These are phyloP conservation scores for Aureobasidium sp. DNA, from an alignment of 2,329 filamentous ascomycete genomes.

Conservation along the genomic window DNA sequence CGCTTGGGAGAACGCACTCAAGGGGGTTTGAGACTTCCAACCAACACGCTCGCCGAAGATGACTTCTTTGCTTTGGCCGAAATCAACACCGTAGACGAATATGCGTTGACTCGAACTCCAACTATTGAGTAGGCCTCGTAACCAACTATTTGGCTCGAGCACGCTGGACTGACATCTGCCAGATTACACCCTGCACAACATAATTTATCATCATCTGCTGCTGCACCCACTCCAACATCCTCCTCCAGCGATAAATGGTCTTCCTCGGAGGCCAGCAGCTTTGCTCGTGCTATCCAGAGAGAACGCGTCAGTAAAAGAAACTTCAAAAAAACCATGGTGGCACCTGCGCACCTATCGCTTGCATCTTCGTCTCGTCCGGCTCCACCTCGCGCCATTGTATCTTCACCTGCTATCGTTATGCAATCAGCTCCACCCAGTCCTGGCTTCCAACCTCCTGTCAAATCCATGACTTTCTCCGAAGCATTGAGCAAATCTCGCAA, in stretches of 20 bases:
- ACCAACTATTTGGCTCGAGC: background rate
- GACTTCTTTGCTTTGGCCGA: background rate
- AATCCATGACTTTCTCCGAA: conserved; percentile 8
- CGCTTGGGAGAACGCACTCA: conserved; percentile 11
- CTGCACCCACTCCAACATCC: background rate
- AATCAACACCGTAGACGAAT: background rate
- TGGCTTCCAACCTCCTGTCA: background rate
- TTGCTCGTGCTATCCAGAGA: background rate
- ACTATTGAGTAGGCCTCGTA: background rate
- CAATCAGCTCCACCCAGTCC: background rate
- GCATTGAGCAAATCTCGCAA: background rate
- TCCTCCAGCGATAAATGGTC: background rate
- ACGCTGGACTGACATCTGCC: background rate
- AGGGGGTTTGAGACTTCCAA: background rate
- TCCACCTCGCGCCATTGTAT: background rate
- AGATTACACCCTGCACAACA: conserved; percentile 6
- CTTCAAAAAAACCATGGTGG: conserved; percentile 4
- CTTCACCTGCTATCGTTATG: conserved; percentile 9
- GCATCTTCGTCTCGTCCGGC: background rate
- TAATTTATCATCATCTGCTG: background rate
- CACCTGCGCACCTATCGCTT: background rate
- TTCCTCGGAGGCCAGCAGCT: conserved; percentile 10
- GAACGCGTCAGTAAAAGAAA: background rate
- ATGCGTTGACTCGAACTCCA: background rate
- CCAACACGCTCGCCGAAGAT: background rate